Base-by-base conservation (phyloP, 192 early-diverging fungal genomes). In the Backusella mclennaniae region DNA sequence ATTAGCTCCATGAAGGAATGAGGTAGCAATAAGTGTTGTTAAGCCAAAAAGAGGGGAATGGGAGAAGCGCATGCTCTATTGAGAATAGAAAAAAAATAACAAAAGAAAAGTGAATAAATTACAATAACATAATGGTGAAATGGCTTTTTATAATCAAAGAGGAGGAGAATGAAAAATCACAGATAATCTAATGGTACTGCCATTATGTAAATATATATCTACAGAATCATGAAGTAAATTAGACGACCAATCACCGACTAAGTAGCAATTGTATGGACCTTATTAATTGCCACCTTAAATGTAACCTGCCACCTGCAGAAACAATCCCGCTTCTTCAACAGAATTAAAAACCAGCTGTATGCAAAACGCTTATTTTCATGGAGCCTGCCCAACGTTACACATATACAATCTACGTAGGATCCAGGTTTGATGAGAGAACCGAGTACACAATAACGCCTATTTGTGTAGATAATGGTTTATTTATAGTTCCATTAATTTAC, bases 31-130 rank as follows among this genome's bases (percentile, higher is more conserved):
- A 19, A 71, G 26, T 42, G 70, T 31, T 15, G 14, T 26, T 49
- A 44, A 7, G 12, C 39, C 29, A 44, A 44, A 71, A 71, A 71
- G 70, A 71, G 70, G 49, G 70, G 70, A 71, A 71, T 44, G 70
- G 26, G 44, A 29, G 15, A 71, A 49, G 15, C 42, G 42, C 70
- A 71, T 71, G 56, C 26, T 63, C 56, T 26, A 29, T 63, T 63
- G 26, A 49, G 46, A 23, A 63, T 63, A 29, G 11, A 29, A 63
- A 12, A 59, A 63, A 29, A 14, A 63, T 63, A 29, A 3, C 23
- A 63, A 63, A 63, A 63, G 23, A 29, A 63, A 59, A 63, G 56
- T 29, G 56, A 63, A 63, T 29, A 29, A 63, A 63, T 63, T 23
- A 63, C 56, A 63, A 29, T 12, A 63, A 63, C 12, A 11, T 14